phyloP scores from a whole-genome alignment of 495 filamentous ascomycete species.

The Melanomma pulvis-pyrius region DNA sequence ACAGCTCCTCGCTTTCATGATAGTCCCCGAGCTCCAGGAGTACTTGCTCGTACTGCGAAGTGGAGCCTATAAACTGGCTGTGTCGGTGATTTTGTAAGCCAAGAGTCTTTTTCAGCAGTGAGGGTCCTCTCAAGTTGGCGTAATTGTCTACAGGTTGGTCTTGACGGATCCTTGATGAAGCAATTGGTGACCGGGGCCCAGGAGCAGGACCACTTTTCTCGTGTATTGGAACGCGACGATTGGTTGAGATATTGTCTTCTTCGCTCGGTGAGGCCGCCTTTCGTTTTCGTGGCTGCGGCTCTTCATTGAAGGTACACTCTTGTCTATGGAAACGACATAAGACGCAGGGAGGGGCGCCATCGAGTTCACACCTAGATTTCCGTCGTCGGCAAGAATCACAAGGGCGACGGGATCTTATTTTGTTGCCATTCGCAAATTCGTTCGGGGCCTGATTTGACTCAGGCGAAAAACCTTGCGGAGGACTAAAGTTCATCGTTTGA shows the following conservation, averaged over 20 bases:
- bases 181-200: conserved; percentile 1
- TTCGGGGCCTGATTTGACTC: conserved; percentile 19
- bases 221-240: not conserved
- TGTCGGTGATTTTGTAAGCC: conserved; percentile 45
- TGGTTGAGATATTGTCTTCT: conserved; percentile 18
- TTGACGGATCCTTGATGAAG: conserved; percentile 18
- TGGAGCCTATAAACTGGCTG: conserved; percentile 40
- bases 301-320: conserved; percentile 38
- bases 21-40: conserved; percentile 68
- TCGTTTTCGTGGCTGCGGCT: conserved; percentile 36
- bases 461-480: conserved; percentile 19
- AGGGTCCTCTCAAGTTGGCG: conserved; percentile 41
- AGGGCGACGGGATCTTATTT: conserved; percentile 33
- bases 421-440: conserved; percentile 3
- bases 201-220: not conserved
- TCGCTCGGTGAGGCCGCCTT: conserved; percentile 26
- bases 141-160: conserved; percentile 40
- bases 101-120: conserved; percentile 42
- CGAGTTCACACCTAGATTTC: conserved; percentile 41
- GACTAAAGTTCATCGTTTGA: conserved; percentile 29
- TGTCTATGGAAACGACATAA: conserved; percentile 41
- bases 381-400: conserved; percentile 37
- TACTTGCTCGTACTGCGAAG: conserved; percentile 69
- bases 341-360: conserved; percentile 34
- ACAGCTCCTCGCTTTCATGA: conserved; percentile 67